Conservation (phyloP, 495 filamentous ascomycete genomes). For the Parathielavia hyrcaniae region DNA sequence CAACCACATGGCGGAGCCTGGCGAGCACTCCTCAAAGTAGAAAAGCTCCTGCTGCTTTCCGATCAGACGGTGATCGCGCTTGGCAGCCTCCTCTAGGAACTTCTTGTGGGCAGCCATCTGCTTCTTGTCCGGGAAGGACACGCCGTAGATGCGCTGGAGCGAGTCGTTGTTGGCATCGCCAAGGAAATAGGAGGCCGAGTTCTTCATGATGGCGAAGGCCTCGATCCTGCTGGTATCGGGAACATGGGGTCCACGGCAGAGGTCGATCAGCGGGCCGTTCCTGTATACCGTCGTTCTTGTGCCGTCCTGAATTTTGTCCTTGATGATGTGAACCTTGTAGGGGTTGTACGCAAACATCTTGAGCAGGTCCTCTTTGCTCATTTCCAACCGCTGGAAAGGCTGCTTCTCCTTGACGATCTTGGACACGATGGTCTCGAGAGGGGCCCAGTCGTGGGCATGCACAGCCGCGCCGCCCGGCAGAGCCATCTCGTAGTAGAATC, state of each 20-base stretch:
- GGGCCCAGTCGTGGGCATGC: slow-evolving; percentile 65
- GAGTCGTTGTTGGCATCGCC: slow-evolving; percentile 90
- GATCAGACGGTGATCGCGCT: slow-evolving; percentile 86
- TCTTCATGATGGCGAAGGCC: slow-evolving; percentile 84
- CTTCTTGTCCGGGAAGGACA: slow-evolving; percentile 97
- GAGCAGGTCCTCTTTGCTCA: slow-evolving; percentile 81
- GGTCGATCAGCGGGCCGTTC: slow-evolving; percentile 49
- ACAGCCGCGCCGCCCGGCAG: slow-evolving; percentile 71
- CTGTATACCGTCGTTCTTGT: slow-evolving; percentile 91
- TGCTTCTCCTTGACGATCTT: slow-evolving; percentile 94
- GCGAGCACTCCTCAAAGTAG: slow-evolving; percentile 88
- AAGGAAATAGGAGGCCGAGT: slow-evolving; percentile 94
- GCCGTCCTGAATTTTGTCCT: slow-evolving; percentile 81
- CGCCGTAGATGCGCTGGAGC: slow-evolving; percentile 89
- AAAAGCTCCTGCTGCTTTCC: slow-evolving; percentile 94
- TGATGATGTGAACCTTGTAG: slow-evolving; percentile 87
- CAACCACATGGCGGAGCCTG: slow-evolving; percentile 90
- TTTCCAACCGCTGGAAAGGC: slow-evolving; percentile 79
- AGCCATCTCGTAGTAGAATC: slow-evolving; percentile 98
- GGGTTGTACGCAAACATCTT: slow-evolving; percentile 93
- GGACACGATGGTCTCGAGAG: slow-evolving; percentile 65
- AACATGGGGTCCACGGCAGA: slow-evolving; percentile 66
- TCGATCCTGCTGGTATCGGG: slow-evolving; percentile 89
- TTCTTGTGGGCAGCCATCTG: slow-evolving; percentile 81
- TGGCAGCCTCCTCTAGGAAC: slow-evolving; percentile 90